phyloP scores from a whole-genome alignment of 2,329 filamentous ascomycete species.

The Westerdykella sp. region DNA sequence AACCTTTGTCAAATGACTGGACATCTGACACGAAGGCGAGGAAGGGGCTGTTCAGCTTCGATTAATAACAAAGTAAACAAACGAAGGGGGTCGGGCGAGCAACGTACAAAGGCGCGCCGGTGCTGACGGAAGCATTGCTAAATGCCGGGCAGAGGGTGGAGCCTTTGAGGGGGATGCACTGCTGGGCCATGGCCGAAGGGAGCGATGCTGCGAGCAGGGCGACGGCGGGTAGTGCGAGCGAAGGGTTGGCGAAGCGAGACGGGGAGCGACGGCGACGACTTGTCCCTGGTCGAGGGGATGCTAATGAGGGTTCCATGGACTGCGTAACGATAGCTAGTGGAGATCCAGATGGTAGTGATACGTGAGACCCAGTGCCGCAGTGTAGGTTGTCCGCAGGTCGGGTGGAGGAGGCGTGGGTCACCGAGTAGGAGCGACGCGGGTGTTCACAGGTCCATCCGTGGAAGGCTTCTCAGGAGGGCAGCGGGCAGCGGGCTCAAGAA shows the following conservation, averaged over 20 bases:
- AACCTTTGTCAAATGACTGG: conserved; percentile 67
- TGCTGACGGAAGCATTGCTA: conserved; percentile 64
- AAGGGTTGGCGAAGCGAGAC: conserved; percentile 9
- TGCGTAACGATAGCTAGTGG: no score
- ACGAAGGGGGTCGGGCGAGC: background rate
- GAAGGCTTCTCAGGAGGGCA: background rate
- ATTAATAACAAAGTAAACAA: conserved; percentile 14
- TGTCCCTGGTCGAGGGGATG: background rate
- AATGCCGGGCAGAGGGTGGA: conserved; percentile 70
- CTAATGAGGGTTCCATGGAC: no score
- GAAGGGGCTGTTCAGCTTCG: conserved; percentile 60
- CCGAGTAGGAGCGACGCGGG: background rate
- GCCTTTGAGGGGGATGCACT: conserved; percentile 62
- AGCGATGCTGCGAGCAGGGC: conserved; percentile 21
- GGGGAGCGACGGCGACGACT: conserved; percentile 18
- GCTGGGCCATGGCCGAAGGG: conserved; percentile 34
- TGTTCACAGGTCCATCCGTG: background rate
- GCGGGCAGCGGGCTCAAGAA: background rate
- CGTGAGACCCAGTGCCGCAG: no score
- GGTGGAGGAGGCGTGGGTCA: no score
- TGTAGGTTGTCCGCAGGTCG: no score
- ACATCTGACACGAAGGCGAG: conserved; percentile 72
- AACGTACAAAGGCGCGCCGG: conserved; percentile 57
- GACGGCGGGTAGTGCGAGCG: conserved; percentile 14
- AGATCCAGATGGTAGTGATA: no score